A percentile compares a stretch with the other conserved stretches of the same genome.
These are phyloP conservation scores for Globisporangium nunn DNA, from an alignment of 352 stramenopile genomes.

Conservation along the genomic window DNA sequence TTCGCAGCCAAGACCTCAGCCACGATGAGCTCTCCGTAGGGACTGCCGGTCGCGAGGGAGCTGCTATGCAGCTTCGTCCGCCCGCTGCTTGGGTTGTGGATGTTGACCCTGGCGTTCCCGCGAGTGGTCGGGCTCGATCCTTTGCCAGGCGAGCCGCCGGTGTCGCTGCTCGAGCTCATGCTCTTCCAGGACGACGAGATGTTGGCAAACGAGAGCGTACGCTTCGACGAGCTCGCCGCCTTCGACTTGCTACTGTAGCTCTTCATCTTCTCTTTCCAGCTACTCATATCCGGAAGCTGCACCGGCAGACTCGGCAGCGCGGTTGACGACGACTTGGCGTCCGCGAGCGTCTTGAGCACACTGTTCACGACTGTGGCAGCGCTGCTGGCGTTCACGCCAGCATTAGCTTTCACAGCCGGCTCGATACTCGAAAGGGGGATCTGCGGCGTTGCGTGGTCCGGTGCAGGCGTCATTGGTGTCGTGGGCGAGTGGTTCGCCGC, in stretches of 20 bases:
- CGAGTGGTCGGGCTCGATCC: conserved; percentile 8
- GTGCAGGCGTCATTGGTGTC: conserved; percentile 29
- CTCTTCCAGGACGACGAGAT: conserved; percentile 50
- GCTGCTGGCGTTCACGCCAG: neutral
- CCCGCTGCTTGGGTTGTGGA: conserved; percentile 32
- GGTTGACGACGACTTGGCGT: conserved; percentile 18
- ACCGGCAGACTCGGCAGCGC: conserved; percentile 17
- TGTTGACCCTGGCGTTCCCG: conserved; percentile 34
- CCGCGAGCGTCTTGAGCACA: conserved; percentile 31
- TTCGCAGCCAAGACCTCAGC: conserved; percentile 53
- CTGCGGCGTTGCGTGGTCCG: conserved; percentile 23
- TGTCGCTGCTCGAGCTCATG: conserved; percentile 15
- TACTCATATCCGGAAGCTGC: conserved; percentile 26
- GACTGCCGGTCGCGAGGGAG: conserved; percentile 29
- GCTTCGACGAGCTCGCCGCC: conserved; percentile 18
- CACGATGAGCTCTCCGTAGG: conserved; percentile 62
- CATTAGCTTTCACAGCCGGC: neutral
- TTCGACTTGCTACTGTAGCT: conserved; percentile 20
- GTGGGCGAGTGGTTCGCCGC: conserved; percentile 13
- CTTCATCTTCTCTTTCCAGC: conserved; percentile 43
- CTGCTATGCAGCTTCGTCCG: conserved; percentile 11
- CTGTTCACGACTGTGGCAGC: conserved; percentile 19
- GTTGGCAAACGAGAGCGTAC: conserved; percentile 35
- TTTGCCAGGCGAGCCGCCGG: conserved; percentile 2
- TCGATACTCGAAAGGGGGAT: conserved; percentile 18